phyloP scores from a whole-genome alignment of 2,329 filamentous ascomycete genomes.

The Grosmannia huntii region DNA sequence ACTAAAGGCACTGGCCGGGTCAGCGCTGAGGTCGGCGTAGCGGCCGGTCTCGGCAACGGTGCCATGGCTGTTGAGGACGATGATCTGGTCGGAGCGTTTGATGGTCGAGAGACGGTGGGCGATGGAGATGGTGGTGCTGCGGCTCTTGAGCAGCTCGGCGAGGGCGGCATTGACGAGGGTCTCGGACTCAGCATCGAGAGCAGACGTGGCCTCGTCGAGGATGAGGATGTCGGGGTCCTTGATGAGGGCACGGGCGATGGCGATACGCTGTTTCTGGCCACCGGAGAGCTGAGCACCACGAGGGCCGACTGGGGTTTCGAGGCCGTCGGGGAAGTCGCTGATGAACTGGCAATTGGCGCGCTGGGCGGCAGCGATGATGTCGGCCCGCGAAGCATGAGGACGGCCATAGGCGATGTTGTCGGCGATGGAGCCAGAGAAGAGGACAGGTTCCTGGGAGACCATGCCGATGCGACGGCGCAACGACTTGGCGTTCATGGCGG shows the following conservation, averaged over 20 bases:
- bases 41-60: constrained; percentile 83
- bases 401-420: constrained; percentile 89
- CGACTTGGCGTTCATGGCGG: constrained; percentile 83
- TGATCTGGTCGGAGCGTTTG: constrained; percentile 87
- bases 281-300: constrained; percentile 88
- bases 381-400: constrained; percentile 60
- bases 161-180: constrained; percentile 91
- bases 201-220: constrained; percentile 90
- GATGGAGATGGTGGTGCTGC: constrained; percentile 95
- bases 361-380: constrained; percentile 76
- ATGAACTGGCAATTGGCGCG: constrained; percentile 96
- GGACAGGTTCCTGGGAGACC: constrained; percentile 88
- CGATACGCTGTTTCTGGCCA: constrained; percentile 95
- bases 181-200: constrained; percentile 90
- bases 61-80: constrained; percentile 78
- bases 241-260: constrained; percentile 85
- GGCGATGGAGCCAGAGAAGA: constrained; percentile 74
- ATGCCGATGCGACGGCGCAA: constrained; percentile 85
- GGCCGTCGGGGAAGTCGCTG: constrained; percentile 85
- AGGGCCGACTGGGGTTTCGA: constrained; percentile 88
- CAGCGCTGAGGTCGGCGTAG: constrained; percentile 61
- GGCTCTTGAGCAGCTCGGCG: constrained; percentile 64
- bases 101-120: constrained; percentile 93
- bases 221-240: constrained; percentile 96
- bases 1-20: constrained; percentile 72